Evolutionary conservation across 345 rosid genomes (phyloP).

Genomic region (Kernera saxatilis): DNA sequence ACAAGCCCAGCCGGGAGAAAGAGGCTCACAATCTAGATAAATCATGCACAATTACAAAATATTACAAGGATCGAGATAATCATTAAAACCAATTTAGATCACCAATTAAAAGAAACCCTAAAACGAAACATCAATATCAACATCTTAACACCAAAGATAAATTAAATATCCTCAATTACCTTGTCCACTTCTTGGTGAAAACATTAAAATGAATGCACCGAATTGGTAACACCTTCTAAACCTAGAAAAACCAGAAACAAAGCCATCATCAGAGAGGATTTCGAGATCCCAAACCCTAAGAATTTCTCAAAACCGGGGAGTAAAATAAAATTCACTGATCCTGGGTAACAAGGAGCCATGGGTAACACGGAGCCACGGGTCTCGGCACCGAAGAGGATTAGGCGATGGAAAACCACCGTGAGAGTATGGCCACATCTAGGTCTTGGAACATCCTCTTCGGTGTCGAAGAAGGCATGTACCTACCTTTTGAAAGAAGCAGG

Average conservation of each 20-base stretch:
- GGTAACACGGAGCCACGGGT: no score
- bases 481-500: slow-evolving; percentile 49
- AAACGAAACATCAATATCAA: neutral
- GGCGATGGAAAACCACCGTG: slow-evolving; percentile 62
- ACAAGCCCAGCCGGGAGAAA: no score
- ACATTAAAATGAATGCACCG: no score
- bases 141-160: neutral
- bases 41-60: slow-evolving; percentile 41
- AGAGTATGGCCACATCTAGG: slow-evolving; percentile 69
- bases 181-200: slow-evolving; percentile 66
- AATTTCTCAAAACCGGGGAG: neutral
- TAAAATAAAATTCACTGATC: slow-evolving; percentile 69
- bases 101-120: neutral
- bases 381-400: slow-evolving; percentile 75
- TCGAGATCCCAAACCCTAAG: neutral
- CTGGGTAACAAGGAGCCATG: slow-evolving; percentile 52
- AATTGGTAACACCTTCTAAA: slow-evolving; percentile 68
- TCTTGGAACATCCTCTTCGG: slow-evolving; percentile 70
- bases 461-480: slow-evolving; percentile 49
- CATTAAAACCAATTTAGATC: neutral
- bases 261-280: neutral
- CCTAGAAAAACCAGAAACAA: slow-evolving; percentile 30
- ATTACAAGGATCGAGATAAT: neutral
- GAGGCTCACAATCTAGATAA: no score
- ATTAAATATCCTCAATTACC: slow-evolving; percentile 37